phyloP scores from a whole-genome alignment of 306 rosid genomes.

The Chamaecrista fasciculata region DNA sequence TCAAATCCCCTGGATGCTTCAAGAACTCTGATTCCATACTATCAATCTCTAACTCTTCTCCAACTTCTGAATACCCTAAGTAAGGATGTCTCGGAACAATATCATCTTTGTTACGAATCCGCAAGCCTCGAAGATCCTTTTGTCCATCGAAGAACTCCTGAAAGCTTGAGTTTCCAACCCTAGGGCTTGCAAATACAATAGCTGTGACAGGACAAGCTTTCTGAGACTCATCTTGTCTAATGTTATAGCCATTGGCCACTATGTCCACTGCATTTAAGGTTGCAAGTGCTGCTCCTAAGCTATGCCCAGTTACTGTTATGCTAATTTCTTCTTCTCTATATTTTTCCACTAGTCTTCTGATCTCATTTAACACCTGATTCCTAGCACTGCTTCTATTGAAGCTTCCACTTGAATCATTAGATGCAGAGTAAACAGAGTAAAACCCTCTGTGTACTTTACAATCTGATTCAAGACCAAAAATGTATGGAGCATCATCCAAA shows the following conservation, averaged over 20 bases:
- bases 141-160: constrained; percentile 20
- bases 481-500: too few species aligned
- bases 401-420: too few species aligned
- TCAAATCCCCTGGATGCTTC: constrained; percentile 27
- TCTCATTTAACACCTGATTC: constrained; percentile 58
- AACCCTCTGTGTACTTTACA: too few species aligned
- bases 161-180: constrained; percentile 49
- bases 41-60: constrained; percentile 59
- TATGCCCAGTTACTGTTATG: constrained; percentile 66
- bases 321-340: constrained; percentile 66
- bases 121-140: constrained; percentile 42
- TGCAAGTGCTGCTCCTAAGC: constrained; percentile 73
- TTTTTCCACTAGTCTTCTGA: constrained; percentile 47
- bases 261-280: constrained; percentile 65
- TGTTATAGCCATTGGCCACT: constrained; percentile 43
- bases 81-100: constrained; percentile 45
- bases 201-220: constrained; percentile 55
- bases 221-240: constrained; percentile 30
- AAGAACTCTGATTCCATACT: constrained; percentile 43
- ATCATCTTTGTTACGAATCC: constrained; percentile 43
- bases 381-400: too few species aligned
- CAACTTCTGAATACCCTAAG: constrained; percentile 41
- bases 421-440: too few species aligned
- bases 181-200: constrained; percentile 54
- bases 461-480: too few species aligned